phyloP scores from a whole-genome alignment of 495 filamentous ascomycete species.

The Darksidea phi region DNA sequence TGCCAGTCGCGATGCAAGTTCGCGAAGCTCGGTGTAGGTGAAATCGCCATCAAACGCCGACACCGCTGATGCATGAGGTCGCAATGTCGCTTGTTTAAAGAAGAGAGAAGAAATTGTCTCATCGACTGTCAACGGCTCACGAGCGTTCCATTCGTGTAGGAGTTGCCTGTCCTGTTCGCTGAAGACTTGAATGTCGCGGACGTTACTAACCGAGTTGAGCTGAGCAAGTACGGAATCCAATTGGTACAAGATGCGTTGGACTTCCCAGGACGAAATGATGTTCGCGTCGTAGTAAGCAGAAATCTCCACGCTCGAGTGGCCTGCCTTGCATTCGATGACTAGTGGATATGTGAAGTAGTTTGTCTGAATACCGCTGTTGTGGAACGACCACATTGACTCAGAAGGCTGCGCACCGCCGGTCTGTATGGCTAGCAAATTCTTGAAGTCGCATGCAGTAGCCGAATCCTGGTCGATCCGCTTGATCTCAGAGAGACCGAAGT shows the following conservation, averaged over 20 bases:
- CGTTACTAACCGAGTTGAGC: constrained; percentile 16
- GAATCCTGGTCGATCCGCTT: constrained; percentile 60
- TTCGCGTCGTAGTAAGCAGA: constrained; percentile 30
- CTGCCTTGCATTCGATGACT: constrained; percentile 30
- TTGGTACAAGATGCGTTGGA: constrained; percentile 30
- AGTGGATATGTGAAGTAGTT: constrained; percentile 38
- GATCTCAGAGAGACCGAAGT: constrained; percentile 65
- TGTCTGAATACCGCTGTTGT: constrained; percentile 24
- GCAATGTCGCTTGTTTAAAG: constrained; percentile 39
- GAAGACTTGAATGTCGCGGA: constrained; percentile 28
- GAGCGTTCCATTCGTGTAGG: constrained; percentile 21
- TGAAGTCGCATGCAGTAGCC: constrained; percentile 62
- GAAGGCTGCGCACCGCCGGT: constrained; percentile 33
- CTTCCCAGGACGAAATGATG: constrained; percentile 22
- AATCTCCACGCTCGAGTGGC: constrained; percentile 18
- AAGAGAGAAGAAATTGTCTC: constrained; percentile 56
- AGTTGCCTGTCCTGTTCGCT: constrained; percentile 25
- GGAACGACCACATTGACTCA: constrained; percentile 35
- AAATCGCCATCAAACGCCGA: constrained; percentile 41
- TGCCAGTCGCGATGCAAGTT: constrained; percentile 42
- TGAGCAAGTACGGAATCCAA: constrained; percentile 24
- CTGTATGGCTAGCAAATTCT: constrained; percentile 60
- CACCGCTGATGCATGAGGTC: constrained; percentile 21
- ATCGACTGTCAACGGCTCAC: constrained; percentile 40
- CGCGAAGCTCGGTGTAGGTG: constrained; percentile 43